phyloP scores from a whole-genome alignment of 176 grass and related monocot genomes.

The Hsuehochloa calcarea region DNA sequence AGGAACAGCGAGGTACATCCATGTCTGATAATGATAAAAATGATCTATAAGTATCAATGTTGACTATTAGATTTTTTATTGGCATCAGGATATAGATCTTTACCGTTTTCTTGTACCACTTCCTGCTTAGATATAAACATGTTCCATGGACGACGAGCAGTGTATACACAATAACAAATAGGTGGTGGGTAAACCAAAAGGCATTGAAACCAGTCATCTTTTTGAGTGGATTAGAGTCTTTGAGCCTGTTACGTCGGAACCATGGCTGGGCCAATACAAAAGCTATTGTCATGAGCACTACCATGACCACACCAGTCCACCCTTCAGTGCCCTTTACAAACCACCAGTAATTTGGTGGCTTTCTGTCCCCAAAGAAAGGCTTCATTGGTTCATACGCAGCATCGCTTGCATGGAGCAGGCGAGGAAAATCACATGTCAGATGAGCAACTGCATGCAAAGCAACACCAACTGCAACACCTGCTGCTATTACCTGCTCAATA shows the following conservation, averaged over 20 bases:
- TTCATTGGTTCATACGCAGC: slow-evolving; percentile 69
- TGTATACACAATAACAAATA: slow-evolving; percentile 78
- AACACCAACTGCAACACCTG: slow-evolving; percentile 67
- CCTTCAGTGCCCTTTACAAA: slow-evolving; percentile 94
- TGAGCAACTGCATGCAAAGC: slow-evolving; percentile 71
- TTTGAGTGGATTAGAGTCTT: slow-evolving; percentile 66
- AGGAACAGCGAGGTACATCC: slow-evolving; percentile 93
- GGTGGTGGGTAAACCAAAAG: slow-evolving; percentile 94
- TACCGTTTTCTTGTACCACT: slow-evolving; percentile 97
- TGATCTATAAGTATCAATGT: neutral
- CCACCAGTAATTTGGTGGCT: slow-evolving; percentile 88
- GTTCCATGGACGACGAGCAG: slow-evolving; percentile 74
- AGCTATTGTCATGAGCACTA: slow-evolving; percentile 76
- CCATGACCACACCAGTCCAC: slow-evolving; percentile 80
- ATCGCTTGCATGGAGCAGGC: slow-evolving; percentile 65
- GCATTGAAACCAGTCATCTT: slow-evolving; percentile 90
- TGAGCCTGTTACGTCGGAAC: slow-evolving; percentile 81
- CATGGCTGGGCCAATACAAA: slow-evolving; percentile 81
- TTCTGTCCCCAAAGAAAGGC: slow-evolving; percentile 66
- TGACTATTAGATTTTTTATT: neutral
- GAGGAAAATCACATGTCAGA: slow-evolving; percentile 90
- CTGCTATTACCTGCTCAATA: slow-evolving; percentile 74
- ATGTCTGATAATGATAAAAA: slow-evolving; percentile 58
- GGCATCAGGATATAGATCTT: slow-evolving; percentile 2
- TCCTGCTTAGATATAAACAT: slow-evolving; percentile 66